Conservation (phyloP, 2,329 filamentous ascomycete species). For the Aphanoascus verrucosus region DNA sequence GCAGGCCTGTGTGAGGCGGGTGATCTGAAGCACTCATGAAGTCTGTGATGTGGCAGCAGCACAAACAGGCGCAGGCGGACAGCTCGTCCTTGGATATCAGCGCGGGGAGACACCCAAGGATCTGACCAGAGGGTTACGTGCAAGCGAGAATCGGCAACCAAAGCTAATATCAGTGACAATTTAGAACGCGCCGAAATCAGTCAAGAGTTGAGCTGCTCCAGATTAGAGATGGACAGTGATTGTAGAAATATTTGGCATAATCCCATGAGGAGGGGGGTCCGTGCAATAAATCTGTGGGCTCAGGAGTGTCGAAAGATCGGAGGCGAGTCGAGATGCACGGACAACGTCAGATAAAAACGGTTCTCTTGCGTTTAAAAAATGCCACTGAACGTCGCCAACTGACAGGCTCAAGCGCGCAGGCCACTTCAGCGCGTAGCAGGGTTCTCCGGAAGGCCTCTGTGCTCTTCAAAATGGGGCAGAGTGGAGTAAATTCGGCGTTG, state of each 20-base stretch:
- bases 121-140: conserved; percentile 14
- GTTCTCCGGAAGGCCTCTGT: conserved; percentile 5
- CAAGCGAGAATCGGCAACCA: not conserved
- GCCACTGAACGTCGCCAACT: conserved; percentile 2
- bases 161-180: not conserved
- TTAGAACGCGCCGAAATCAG: not conserved
- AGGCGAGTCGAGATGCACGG: conserved; percentile 7
- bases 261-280: conserved; percentile 21
- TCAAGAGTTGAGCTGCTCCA: not conserved
- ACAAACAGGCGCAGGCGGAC: conserved; percentile 17
- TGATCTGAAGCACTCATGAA: conserved; percentile 36
- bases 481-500: conserved; percentile 9
- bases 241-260: conserved; percentile 14
- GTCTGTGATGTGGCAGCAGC: conserved; percentile 22
- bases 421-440: not conserved
- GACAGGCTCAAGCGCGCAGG: conserved; percentile 9
- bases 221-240: not conserved
- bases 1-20: conserved; percentile 32
- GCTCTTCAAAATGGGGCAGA: not conserved
- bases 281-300: conserved; percentile 12
- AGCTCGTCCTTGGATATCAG: conserved; percentile 15
- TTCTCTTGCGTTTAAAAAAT: conserved; percentile 4
- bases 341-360: conserved; percentile 5
- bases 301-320: conserved; percentile 5
- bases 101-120: conserved; percentile 11